Conservation (phyloP, 2,329 filamentous ascomycete genomes). For the Fusarium solani-melongenae region DNA sequence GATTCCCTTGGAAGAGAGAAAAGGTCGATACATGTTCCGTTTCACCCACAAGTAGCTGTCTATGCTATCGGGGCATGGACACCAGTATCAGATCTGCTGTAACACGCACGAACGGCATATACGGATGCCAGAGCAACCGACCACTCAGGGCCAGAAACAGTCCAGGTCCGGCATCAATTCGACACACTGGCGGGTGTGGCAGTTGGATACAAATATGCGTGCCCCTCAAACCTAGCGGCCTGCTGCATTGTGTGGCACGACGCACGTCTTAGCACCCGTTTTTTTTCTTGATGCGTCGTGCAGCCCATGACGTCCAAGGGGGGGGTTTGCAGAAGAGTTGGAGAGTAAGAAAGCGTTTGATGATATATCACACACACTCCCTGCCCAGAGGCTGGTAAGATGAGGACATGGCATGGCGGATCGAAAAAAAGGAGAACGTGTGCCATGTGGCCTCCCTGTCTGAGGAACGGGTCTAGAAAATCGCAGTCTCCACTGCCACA, state of each 20-base stretch:
- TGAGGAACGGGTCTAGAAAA: conserved; percentile 19
- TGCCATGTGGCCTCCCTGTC: conserved; percentile 43
- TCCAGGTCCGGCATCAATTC: background rate
- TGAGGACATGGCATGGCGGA: conserved; percentile 3
- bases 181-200: background rate
- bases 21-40: background rate
- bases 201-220: background rate
- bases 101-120: background rate
- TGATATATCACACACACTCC: background rate
- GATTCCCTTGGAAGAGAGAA: conserved; percentile 3
- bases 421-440: conserved; percentile 26
- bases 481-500: conserved; percentile 19
- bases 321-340: background rate
- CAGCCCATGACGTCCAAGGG: background rate
- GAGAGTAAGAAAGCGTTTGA: background rate
- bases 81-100: background rate
- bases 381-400: background rate
- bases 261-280: background rate
- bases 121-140: background rate
- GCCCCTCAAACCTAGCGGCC: background rate
- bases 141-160: background rate
- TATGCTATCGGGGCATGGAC: background rate
- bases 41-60: background rate
- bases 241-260: background rate
- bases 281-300: background rate